Evolutionary conservation across 1,139 yeast genomes (phyloP).

Genomic region (Hansenula sp.): DNA sequence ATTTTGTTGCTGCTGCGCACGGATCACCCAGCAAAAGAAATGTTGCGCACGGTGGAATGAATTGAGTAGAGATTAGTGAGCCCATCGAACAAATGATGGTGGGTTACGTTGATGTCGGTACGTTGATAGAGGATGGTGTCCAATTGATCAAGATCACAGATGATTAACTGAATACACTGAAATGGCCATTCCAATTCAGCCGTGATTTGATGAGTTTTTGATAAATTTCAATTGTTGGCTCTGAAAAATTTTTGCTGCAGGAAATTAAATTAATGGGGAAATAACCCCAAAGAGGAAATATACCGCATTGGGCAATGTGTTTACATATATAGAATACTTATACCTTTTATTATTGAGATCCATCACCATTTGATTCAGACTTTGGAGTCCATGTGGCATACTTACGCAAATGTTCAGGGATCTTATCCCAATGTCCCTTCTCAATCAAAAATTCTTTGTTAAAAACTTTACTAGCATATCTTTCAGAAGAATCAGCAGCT

Average conservation of each 20-base stretch:
- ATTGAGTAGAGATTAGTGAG: background rate
- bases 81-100: background rate
- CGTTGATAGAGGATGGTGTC: too few species aligned
- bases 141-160: too few species aligned
- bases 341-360: too few species aligned
- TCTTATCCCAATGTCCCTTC: constrained; percentile 16
- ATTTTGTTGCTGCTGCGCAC: background rate
- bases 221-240: too few species aligned
- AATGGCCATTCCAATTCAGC: too few species aligned
- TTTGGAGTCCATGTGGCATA: constrained; percentile 5
- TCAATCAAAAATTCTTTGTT: constrained; percentile 14
- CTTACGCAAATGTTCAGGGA: constrained; percentile 14
- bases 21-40: background rate
- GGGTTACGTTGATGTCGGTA: too few species aligned
- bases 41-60: background rate
- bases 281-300: background rate
- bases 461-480: constrained; percentile 18
- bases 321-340: background rate
- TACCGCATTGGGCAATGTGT: background rate
- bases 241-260: background rate
- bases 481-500: constrained; percentile 18
- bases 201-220: too few species aligned
- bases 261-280: background rate
- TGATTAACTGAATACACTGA: too few species aligned
- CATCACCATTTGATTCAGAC: too few species aligned